phyloP scores from a whole-genome alignment of 148 eudicot species.

The Chenopodium formosanum region DNA sequence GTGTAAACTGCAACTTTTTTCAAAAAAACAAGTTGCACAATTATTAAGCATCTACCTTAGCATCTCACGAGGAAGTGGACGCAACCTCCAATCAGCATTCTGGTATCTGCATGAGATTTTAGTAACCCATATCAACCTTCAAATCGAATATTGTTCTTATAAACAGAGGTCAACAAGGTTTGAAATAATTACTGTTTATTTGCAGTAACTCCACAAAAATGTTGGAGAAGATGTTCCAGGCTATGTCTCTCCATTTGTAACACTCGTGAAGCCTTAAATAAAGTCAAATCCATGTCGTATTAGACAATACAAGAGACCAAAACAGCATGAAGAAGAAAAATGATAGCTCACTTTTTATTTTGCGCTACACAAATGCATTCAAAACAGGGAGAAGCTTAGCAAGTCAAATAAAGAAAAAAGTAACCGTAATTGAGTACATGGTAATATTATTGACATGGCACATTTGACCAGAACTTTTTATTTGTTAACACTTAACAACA shows the following conservation, averaged over 20 bases:
- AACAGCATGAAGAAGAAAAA: neutral
- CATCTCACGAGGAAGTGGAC: slow-evolving; percentile 94
- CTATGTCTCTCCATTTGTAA: slow-evolving; percentile 86
- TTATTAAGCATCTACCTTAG: slow-evolving; percentile 45
- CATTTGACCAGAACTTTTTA: neutral
- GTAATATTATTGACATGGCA: neutral
- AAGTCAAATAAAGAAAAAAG: neutral
- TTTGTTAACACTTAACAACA: neutral
- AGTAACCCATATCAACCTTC: slow-evolving; percentile 1
- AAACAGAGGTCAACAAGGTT: neutral
- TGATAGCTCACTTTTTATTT: neutral
- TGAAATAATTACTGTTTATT: slow-evolving; percentile 78
- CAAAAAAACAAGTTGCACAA: slow-evolving; percentile 1
- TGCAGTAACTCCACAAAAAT: slow-evolving; percentile 83
- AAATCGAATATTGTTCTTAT: neutral
- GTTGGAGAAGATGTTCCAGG: slow-evolving; percentile 74
- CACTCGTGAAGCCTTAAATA: slow-evolving; percentile 77
- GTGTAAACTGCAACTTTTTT: neutral
- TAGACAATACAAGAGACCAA: slow-evolving; percentile 14
- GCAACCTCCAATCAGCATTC: slow-evolving; percentile 97
- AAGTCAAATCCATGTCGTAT: slow-evolving; percentile 12
- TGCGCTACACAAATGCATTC: neutral
- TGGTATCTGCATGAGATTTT: slow-evolving; percentile 65
- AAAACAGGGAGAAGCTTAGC: neutral
- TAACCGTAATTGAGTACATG: no score